Conservation (phyloP, 2,329 filamentous ascomycete species). For the Claviceps digitariae region DNA sequence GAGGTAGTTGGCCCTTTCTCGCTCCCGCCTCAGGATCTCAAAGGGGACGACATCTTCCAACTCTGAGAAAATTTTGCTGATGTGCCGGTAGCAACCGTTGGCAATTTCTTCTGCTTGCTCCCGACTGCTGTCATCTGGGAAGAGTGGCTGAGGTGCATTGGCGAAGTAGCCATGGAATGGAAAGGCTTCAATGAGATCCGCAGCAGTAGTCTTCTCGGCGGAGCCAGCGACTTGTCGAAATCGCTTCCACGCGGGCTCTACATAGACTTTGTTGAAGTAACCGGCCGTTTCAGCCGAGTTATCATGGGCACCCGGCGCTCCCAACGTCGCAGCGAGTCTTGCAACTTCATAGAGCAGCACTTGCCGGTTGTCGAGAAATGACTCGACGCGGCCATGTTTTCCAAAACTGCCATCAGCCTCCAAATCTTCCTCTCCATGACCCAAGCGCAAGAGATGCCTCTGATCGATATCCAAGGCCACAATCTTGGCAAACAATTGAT, state of each 20-base stretch:
- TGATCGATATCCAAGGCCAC: constrained; percentile 92
- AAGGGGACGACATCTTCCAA: constrained; percentile 89
- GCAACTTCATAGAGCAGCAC: constrained; percentile 71
- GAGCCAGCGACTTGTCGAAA: constrained; percentile 51
- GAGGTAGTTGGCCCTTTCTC: constrained; percentile 92
- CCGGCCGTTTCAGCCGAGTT: constrained; percentile 93
- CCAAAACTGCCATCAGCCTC: constrained; percentile 77
- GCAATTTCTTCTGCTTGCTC: constrained; percentile 62
- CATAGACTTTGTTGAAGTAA: constrained; percentile 89
- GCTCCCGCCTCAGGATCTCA: constrained; percentile 76
- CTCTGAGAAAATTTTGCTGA: constrained; percentile 81
- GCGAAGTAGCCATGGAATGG: constrained; percentile 84
- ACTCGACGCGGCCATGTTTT: constrained; percentile 90
- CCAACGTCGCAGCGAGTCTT: constrained; percentile 71
- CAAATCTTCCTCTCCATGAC: constrained; percentile 90
- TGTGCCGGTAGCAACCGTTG: constrained; percentile 75
- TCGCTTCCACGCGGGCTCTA: constrained; percentile 76
- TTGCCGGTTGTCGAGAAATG: constrained; percentile 79
- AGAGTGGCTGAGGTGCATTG: constrained; percentile 75
- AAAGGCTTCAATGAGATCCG: constrained; percentile 59
- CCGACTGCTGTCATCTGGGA: constrained; percentile 51
- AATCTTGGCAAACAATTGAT: constrained; percentile 96
- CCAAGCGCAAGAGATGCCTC: constrained; percentile 79
- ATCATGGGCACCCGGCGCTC: constrained; percentile 84
- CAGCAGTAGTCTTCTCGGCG: constrained; percentile 38